Conservation (phyloP, 2,329 filamentous ascomycete species). For the Capronia coronata region DNA sequence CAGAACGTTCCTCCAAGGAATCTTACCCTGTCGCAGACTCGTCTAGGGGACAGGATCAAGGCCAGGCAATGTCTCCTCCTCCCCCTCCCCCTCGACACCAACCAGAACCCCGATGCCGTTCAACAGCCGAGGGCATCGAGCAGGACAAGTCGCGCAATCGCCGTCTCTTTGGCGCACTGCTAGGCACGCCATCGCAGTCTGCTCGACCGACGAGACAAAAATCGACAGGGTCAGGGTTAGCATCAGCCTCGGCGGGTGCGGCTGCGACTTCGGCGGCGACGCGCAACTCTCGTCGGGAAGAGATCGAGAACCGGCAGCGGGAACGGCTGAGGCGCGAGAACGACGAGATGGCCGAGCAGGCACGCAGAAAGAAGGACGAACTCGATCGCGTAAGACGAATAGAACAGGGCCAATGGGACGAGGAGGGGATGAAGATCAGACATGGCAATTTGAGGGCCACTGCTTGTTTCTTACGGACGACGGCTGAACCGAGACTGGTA, state of each 20-base stretch:
- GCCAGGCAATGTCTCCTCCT: slow-evolving; percentile 14
- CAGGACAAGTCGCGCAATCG: slow-evolving; percentile 82
- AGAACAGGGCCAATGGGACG: slow-evolving; percentile 70
- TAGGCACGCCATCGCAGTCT: slow-evolving; percentile 68
- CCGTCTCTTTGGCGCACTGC: slow-evolving; percentile 75
- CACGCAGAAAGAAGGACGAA: slow-evolving; percentile 59
- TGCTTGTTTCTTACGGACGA: slow-evolving; percentile 69
- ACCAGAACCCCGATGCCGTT: slow-evolving; percentile 7
- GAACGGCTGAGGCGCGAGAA: slow-evolving; percentile 65
- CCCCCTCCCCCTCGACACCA: slow-evolving; percentile 11
- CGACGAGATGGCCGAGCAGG: slow-evolving; percentile 64
- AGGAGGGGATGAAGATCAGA: slow-evolving; percentile 49
- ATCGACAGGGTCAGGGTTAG: background rate
- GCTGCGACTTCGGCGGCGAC: slow-evolving; percentile 45
- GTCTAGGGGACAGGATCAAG: background rate
- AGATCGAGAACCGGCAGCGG: slow-evolving; percentile 76
- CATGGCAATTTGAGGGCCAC: slow-evolving; percentile 65
- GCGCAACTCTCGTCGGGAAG: slow-evolving; percentile 59
- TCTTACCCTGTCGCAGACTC: background rate
- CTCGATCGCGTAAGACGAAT: slow-evolving; percentile 55
- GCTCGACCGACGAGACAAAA: slow-evolving; percentile 13
- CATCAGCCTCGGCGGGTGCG: background rate
- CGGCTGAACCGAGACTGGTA: slow-evolving; percentile 61
- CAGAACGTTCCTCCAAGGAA: background rate
- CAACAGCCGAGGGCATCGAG: slow-evolving; percentile 36